These are phyloP conservation scores for Tilletia indica DNA, from an alignment of 1,284 basidiomycete genomes.

Conservation along the genomic window DNA sequence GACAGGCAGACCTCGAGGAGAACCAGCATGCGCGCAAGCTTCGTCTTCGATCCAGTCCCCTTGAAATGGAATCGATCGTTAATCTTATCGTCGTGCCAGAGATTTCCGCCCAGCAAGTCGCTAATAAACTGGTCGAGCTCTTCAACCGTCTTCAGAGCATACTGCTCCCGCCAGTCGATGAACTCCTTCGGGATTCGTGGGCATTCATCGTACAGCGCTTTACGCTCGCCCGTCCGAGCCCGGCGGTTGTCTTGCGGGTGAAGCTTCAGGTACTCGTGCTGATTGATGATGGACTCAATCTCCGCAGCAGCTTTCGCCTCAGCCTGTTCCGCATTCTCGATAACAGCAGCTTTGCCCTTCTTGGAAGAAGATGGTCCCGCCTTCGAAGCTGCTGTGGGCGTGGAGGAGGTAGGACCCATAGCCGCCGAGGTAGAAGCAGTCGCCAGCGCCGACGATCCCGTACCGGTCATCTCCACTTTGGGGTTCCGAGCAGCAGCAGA, in stretches of 20 bases:
- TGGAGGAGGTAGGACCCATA: too few species aligned
- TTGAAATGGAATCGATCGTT: neutral
- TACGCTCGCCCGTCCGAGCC: neutral
- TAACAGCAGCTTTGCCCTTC: neutral
- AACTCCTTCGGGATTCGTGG: neutral
- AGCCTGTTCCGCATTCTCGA: neutral
- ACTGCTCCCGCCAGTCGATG: slow-evolving; percentile 16
- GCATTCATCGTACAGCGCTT: slow-evolving; percentile 6
- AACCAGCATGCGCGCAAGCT: slow-evolving; percentile 6
- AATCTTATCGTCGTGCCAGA: slow-evolving; percentile 8
- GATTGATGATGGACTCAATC: slow-evolving; percentile 8
- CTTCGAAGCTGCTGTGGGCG: neutral
- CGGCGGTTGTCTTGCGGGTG: neutral
- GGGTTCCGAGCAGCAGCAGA: too few species aligned
- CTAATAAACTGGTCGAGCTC: neutral
- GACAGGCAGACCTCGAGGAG: neutral
- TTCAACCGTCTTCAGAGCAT: neutral
- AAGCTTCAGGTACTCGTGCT: neutral
- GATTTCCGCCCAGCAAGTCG: neutral
- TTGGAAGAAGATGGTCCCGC: neutral
- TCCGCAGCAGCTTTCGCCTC: neutral
- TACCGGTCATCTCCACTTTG: too few species aligned
- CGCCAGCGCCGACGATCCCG: too few species aligned
- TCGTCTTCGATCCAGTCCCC: neutral
- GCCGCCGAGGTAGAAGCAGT: too few species aligned